Evolutionary conservation across 305 asterid genomes (phyloP).

Genomic region (Ilex paraguariensis): DNA sequence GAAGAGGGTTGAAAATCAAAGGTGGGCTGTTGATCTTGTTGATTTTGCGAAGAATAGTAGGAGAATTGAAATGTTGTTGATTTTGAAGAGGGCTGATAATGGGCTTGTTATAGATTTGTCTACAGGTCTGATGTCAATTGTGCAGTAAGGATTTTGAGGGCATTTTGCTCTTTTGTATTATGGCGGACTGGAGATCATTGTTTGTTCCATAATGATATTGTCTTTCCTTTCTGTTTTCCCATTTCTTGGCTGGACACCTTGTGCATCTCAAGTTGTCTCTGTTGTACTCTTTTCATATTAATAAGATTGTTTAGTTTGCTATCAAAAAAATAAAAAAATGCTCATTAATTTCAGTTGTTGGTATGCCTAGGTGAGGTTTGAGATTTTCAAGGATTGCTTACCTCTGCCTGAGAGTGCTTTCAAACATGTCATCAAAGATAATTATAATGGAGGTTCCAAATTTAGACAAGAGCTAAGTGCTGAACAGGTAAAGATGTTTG

Average conservation of each 20-base stretch:
- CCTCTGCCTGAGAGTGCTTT: conserved; percentile 16
- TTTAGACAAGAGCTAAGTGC: conserved; percentile 6
- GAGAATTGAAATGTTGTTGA: not conserved
- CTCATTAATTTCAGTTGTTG: not conserved
- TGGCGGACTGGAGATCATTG: too few relatives aligned
- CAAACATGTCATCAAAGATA: conserved; percentile 11
- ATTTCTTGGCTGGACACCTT: too few relatives aligned
- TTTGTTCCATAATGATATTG: not conserved
- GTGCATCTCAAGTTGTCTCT: not conserved
- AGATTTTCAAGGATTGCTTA: conserved; percentile 10
- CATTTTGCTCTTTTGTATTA: too few relatives aligned
- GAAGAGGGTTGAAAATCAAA: too few relatives aligned
- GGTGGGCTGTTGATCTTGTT: too few relatives aligned
- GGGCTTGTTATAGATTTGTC: too few relatives aligned
- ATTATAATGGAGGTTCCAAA: conserved; percentile 12
- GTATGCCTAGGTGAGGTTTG: conserved; percentile 6
- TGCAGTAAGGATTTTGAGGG: too few relatives aligned
- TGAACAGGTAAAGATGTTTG: conserved; percentile 4
- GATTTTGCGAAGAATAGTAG: too few relatives aligned
- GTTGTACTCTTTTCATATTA: not conserved
- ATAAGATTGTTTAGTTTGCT: too few relatives aligned
- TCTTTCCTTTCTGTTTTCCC: not conserved
- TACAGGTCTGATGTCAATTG: too few relatives aligned
- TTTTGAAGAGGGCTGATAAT: too few relatives aligned
- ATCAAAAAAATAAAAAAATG: too few relatives aligned